phyloP scores from a whole-genome alignment of 2,329 filamentous ascomycete species.

The Cytospora paraplurivora region DNA sequence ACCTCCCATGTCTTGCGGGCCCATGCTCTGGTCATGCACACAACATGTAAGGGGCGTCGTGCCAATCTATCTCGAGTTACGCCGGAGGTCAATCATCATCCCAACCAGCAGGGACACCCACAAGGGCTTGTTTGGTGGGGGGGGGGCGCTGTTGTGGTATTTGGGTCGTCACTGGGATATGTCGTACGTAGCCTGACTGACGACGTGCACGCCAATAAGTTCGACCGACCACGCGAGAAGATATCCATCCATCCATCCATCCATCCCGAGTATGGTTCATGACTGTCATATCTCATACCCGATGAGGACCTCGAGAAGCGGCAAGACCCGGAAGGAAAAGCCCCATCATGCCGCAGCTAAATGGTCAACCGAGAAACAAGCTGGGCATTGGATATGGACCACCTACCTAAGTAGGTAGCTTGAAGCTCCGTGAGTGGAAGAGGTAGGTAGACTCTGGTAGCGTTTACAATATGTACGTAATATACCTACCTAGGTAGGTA shows the following conservation, averaged over 20 bases:
- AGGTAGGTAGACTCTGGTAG: slow-evolving; percentile 7
- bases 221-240: background rate
- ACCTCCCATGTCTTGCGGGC: slow-evolving; percentile 9
- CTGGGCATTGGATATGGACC: slow-evolving; percentile 14
- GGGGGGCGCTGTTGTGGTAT: background rate
- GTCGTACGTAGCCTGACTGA: background rate
- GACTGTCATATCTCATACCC: slow-evolving; percentile 22
- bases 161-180: background rate
- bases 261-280: background rate
- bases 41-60: slow-evolving; percentile 19
- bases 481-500: too few species aligned
- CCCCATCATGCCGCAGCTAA: slow-evolving; percentile 19
- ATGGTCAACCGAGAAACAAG: too few species aligned
- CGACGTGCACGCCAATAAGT: background rate
- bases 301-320: slow-evolving; percentile 10
- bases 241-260: too few species aligned
- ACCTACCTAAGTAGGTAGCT: slow-evolving; percentile 24
- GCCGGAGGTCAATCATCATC: slow-evolving; percentile 1
- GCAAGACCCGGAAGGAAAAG: background rate
- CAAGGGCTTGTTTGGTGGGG: slow-evolving; percentile 6
- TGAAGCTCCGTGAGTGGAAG: slow-evolving; percentile 7
- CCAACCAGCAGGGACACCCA: slow-evolving; percentile 2
- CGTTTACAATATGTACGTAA: background rate
- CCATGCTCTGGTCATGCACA: slow-evolving; percentile 4
- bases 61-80: slow-evolving; percentile 22